Percentiles rank a stretch among this genome's conserved stretches.
Evolutionary conservation across 1,284 basidiomycete species (phyloP).

Genomic region (Acaromyces ingoldii): DNA sequence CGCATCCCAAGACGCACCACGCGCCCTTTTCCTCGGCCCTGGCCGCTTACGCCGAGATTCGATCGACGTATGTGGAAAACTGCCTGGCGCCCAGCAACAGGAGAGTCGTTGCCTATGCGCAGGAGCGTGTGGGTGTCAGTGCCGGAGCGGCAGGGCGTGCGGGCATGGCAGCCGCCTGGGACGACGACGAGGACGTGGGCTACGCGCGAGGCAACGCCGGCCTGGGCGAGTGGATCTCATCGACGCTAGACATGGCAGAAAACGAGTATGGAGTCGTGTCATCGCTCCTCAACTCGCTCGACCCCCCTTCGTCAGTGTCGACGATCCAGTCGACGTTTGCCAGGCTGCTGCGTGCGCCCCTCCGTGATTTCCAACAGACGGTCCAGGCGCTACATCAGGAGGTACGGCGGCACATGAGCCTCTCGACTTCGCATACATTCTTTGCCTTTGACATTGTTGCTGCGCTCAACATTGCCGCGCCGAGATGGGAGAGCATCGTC

Average conservation of each 20-base stretch:
- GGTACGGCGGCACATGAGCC: constrained; percentile 21
- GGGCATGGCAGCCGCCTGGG: constrained; percentile 25
- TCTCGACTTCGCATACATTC: constrained; percentile 28
- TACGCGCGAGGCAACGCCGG: constrained; percentile 22
- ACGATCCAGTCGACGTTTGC: constrained; percentile 10
- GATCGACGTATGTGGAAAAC: constrained; percentile 24
- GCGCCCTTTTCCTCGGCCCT: constrained; percentile 28
- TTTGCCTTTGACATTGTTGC: constrained; percentile 23
- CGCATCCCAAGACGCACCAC: constrained; percentile 29
- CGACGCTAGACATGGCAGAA: constrained; percentile 33
- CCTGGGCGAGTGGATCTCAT: constrained; percentile 27
- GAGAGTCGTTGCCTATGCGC: constrained; percentile 22
- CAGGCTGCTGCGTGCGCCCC: constrained; percentile 3
- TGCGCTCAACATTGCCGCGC: constrained; percentile 2
- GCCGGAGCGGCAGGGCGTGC: constrained; percentile 19
- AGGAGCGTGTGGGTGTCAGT: constrained; percentile 29
- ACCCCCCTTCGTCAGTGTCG: constrained; percentile 2
- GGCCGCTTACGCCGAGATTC: constrained; percentile 20
- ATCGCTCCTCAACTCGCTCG: constrained; percentile 2
- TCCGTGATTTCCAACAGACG: constrained; percentile 5
- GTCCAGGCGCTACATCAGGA: constrained; percentile 29
- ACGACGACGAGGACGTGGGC: constrained; percentile 25
- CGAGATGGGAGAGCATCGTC: constrained; percentile 11
- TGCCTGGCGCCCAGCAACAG: constrained; percentile 19
- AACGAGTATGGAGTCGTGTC: constrained; percentile 7